Conservation (phyloP, 768 basidiomycete species). For the Auricularia sp. region DNA sequence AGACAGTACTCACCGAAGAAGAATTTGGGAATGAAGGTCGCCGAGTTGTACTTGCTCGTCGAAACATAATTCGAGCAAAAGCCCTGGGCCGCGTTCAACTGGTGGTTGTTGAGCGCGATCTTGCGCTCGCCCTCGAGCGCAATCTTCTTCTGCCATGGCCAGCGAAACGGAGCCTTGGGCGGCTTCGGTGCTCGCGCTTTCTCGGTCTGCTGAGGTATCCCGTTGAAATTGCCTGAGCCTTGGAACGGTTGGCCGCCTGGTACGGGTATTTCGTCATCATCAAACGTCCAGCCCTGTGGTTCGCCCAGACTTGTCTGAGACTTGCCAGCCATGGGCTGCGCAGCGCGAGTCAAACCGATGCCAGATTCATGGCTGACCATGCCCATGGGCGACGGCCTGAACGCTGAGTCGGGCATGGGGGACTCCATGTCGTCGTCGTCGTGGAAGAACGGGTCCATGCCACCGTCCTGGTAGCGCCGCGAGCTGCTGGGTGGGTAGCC, state of each 20-base stretch:
- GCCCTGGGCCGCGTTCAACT: conserved; percentile 46
- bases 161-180: conserved; percentile 25
- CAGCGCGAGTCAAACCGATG: conserved; percentile 18
- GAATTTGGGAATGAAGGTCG: conserved; percentile 88
- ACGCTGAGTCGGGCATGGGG: conserved; percentile 48
- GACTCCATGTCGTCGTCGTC: conserved; percentile 48
- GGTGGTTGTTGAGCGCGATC: conserved; percentile 70
- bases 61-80: conserved; percentile 78
- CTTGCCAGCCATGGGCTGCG: conserved; percentile 44
- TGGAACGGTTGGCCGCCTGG: conserved; percentile 23
- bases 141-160: conserved; percentile 74
- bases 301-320: conserved; percentile 40
- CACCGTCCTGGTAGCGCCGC: conserved; percentile 11
- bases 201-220: conserved; percentile 20
- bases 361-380: conserved; percentile 14
- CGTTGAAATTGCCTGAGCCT: conserved; percentile 31
- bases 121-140: conserved; percentile 63
- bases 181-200: conserved; percentile 12
- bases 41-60: conserved; percentile 89
- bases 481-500: conserved; percentile 52
- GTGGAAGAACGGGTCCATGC: conserved; percentile 81
- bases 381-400: conserved; percentile 39
- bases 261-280: conserved; percentile 38
- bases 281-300: conserved; percentile 66
- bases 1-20: conserved; percentile 55